Evolutionary conservation across 1,139 yeast genomes (phyloP), one percentile per base, ranked within the genome.

Genomic region (Eremothecium cymbalariae): DNA sequence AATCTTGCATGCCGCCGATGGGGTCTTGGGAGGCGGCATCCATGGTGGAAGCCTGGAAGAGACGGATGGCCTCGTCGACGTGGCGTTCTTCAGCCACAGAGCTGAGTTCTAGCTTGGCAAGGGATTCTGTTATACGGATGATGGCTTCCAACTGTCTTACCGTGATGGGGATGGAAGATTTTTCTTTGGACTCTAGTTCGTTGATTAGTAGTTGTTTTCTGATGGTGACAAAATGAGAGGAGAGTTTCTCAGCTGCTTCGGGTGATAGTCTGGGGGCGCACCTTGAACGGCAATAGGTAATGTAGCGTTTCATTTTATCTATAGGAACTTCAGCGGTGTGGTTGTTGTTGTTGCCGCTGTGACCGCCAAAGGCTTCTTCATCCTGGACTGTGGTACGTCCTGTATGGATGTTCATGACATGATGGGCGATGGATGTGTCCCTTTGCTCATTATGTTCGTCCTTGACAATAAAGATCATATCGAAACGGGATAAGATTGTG

Each of bases 111-210:
- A 93, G 60, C 57, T 93, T 93, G 12, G 98, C 98, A 41, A 93
- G 66, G 2, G 95, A 76, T 62, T 93, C 99, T 1, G 97, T 77
- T 37, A 90, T 93, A 67, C 99, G 90, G 34, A 90, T 76, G 48
- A 93, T 85, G 28, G 99, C 98, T 62, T 93, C 99, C 45, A 93
- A 69, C 64, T 93, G 99, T 70, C 99, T 86, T 28, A 93, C 77
- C 0, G 99, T 93, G 52, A 93, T 90, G 17, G 99, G 99, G 54
- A 93, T 90, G 1, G 95, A 82, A 0, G 97, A 86, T 50, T 96
- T 71, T 57, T 83, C 95, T 43, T 85, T 80, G 48, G 88, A 77
- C 44, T 77, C 78, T 18, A 76, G 67, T 62, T 93, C 99, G 48
- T 76, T 80, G 40, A 76, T 71, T 47, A 84, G 90, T 36, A 93